Conservation (phyloP, 2,329 filamentous ascomycete genomes). For the Penicillium rolfsii region DNA sequence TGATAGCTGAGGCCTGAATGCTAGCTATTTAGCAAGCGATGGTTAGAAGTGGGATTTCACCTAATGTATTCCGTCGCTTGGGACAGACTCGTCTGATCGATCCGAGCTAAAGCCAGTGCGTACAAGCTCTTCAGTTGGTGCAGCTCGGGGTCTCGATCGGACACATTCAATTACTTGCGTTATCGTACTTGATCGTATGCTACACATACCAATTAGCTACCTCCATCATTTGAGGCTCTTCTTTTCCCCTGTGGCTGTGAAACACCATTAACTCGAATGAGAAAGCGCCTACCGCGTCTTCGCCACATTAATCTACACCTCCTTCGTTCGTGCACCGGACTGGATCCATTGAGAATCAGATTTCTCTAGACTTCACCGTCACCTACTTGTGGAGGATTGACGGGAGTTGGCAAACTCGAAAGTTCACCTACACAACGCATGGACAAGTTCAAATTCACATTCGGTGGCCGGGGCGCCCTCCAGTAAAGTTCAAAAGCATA, state of each 20-base stretch:
- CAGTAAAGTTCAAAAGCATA: not conserved
- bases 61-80: not conserved
- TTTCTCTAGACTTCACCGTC: not conserved
- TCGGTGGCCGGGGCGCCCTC: not conserved
- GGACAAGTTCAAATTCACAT: not conserved
- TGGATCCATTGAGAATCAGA: not conserved
- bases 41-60: not conserved
- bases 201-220: not conserved
- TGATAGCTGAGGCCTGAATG: not conserved
- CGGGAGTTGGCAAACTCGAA: not conserved
- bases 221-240: not conserved
- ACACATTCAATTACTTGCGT: not conserved
- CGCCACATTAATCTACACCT: not conserved
- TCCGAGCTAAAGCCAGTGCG: no score
- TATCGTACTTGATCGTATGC: not conserved
- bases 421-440: not conserved
- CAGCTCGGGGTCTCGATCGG: no score
- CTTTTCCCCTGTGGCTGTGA: not conserved
- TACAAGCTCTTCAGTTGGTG: no score
- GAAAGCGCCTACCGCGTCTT: not conserved
- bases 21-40: not conserved
- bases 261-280: not conserved
- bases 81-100: not conserved
- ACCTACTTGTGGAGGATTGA: not conserved
- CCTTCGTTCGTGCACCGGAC: not conserved